Evolutionary conservation across 805 yeast species (phyloP).

Genomic region (Candida ulmi): DNA sequence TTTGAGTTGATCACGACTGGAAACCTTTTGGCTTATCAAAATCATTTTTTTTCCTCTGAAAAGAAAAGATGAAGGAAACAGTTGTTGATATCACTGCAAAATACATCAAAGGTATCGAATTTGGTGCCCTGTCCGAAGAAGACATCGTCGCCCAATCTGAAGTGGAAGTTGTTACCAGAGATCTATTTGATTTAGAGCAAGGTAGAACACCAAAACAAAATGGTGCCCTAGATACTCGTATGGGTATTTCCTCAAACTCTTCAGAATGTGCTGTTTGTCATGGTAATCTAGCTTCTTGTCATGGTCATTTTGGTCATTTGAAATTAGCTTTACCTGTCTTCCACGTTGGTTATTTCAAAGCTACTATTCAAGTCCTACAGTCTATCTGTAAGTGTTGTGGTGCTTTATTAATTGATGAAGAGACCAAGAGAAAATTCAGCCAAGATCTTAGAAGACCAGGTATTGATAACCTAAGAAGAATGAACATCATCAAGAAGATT

Average conservation of each 20-base stretch:
- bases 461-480: conserved; percentile 84
- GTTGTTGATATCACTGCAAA: conserved; percentile 78
- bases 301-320: conserved; percentile 97
- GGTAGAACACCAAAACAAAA: conserved; percentile 76
- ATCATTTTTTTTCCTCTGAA: conserved; percentile 7
- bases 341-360: conserved; percentile 95
- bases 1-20: neutral
- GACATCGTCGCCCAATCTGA: conserved; percentile 92
- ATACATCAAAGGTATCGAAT: conserved; percentile 83
- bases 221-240: conserved; percentile 87
- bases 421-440: conserved; percentile 60
- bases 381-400: conserved; percentile 90
- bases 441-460: conserved; percentile 83
- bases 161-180: conserved; percentile 88
- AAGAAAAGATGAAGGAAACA: conserved; percentile 29
- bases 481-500: conserved; percentile 79
- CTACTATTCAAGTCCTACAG: conserved; percentile 82
- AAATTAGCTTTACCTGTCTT: conserved; percentile 92
- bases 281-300: conserved; percentile 89
- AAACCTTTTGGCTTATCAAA: conserved; percentile 23
- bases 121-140: conserved; percentile 86
- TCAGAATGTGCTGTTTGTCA: conserved; percentile 87
- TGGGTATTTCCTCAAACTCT: conserved; percentile 93
- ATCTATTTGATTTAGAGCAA: conserved; percentile 83
- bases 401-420: conserved; percentile 66